Conservation (phyloP, 352 stramenopile species). For the Phytophthora tubulina region DNA sequence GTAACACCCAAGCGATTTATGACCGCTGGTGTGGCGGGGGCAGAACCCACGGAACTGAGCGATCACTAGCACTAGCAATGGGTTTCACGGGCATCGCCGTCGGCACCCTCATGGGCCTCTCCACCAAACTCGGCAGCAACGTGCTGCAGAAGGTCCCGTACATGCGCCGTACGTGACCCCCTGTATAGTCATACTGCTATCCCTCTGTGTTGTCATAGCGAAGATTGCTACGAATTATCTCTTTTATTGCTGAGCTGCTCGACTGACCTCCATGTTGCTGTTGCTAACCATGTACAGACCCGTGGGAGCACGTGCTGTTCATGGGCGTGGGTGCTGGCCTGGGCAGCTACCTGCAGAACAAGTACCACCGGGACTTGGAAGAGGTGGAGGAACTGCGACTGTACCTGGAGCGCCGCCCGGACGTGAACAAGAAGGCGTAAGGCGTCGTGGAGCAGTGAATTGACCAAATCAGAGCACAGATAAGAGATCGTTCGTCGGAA, state of each 20-base stretch:
- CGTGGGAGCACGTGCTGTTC: slow-evolving; percentile 84
- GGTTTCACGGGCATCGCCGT: slow-evolving; percentile 73
- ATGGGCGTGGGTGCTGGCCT: slow-evolving; percentile 70
- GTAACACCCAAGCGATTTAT: slow-evolving; percentile 21
- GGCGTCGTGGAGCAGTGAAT: slow-evolving; percentile 11
- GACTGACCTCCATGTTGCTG: slow-evolving; percentile 2
- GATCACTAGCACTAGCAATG: slow-evolving; percentile 50
- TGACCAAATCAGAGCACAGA: slow-evolving; percentile 22
- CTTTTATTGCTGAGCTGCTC: not conserved
- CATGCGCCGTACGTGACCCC: slow-evolving; percentile 78
- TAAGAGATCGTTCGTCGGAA: slow-evolving; percentile 9
- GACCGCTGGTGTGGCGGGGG: slow-evolving; percentile 33
- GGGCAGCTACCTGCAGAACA: slow-evolving; percentile 76
- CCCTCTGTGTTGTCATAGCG: not conserved
- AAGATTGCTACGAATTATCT: not conserved
- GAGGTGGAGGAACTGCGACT: slow-evolving; percentile 81
- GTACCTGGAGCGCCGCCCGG: slow-evolving; percentile 72
- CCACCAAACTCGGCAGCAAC: slow-evolving; percentile 88
- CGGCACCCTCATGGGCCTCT: slow-evolving; percentile 79
- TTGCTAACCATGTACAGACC: slow-evolving; percentile 48
- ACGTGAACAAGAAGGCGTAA: slow-evolving; percentile 66
- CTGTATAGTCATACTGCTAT: not conserved
- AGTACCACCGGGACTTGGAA: slow-evolving; percentile 77
- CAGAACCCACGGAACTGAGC: slow-evolving; percentile 41
- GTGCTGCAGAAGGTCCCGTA: slow-evolving; percentile 85